A percentile compares a stretch with the other conserved stretches of the same genome.
Evolutionary conservation across 2,329 filamentous ascomycete genomes (phyloP).

Genomic region (Ceratocystis ficicola): DNA sequence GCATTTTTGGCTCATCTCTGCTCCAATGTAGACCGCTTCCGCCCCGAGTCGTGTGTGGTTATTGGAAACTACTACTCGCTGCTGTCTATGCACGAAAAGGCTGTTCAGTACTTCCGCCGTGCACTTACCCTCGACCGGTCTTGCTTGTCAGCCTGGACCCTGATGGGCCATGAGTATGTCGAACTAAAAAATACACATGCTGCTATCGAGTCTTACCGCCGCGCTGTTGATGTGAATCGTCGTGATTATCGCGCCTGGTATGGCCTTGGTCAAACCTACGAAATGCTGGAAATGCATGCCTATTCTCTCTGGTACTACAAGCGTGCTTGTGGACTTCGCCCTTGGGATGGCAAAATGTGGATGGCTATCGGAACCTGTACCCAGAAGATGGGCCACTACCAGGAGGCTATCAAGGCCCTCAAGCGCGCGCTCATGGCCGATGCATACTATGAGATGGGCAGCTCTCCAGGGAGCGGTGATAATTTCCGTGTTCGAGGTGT

Average conservation of each 20-base stretch:
- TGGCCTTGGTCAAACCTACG: slow-evolving; percentile 89
- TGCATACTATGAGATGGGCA: slow-evolving; percentile 61
- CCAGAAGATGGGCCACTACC: slow-evolving; percentile 71
- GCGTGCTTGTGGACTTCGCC: slow-evolving; percentile 80
- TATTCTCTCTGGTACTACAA: slow-evolving; percentile 98
- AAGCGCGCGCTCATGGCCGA: slow-evolving; percentile 86
- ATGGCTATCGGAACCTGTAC: slow-evolving; percentile 87
- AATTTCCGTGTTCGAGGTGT: slow-evolving; percentile 39
- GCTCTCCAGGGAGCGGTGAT: slow-evolving; percentile 33
- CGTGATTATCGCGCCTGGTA: slow-evolving; percentile 98
- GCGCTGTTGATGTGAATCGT: slow-evolving; percentile 89
- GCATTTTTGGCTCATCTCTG: slow-evolving; percentile 88
- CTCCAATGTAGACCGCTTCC: slow-evolving; percentile 84
- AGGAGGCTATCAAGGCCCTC: slow-evolving; percentile 88
- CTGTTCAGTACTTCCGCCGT: slow-evolving; percentile 92
- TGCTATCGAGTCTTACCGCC: slow-evolving; percentile 89
- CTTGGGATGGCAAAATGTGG: slow-evolving; percentile 98
- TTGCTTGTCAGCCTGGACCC: slow-evolving; percentile 89
- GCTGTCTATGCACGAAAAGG: slow-evolving; percentile 91
- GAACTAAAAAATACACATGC: slow-evolving; percentile 98
- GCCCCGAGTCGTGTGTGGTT: slow-evolving; percentile 91
- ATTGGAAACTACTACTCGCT: slow-evolving; percentile 96
- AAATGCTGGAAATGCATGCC: slow-evolving; percentile 94
- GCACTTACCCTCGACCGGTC: slow-evolving; percentile 80
- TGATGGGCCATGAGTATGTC: slow-evolving; percentile 98